A percentile compares a stretch with the other conserved stretches of the same genome.
phyloP scores from a whole-genome alignment of 140 eudicot genomes.

The Erigeron philadelphicus region DNA sequence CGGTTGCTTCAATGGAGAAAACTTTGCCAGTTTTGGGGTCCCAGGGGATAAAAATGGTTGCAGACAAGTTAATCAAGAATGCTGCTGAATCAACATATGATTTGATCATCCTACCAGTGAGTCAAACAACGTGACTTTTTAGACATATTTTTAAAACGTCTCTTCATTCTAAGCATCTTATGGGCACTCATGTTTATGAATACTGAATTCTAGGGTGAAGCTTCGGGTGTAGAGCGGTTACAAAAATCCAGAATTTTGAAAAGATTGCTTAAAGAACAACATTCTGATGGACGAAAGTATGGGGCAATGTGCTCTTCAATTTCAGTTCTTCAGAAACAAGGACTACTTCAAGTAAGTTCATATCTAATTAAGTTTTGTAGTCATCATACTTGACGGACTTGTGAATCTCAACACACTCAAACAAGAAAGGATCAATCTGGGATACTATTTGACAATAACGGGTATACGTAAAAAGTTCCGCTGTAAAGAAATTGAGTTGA shows the following conservation, averaged over 20 bases:
- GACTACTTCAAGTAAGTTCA: conserved; percentile 64
- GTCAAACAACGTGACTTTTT: conserved; percentile 22
- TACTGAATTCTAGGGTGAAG: conserved; percentile 57
- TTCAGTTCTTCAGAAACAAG: conserved; percentile 55
- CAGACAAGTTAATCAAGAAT: conserved; percentile 53
- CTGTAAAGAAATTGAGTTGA: not conserved
- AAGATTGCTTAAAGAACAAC: conserved; percentile 81
- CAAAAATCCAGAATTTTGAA: conserved; percentile 66
- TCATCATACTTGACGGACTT: too few species aligned
- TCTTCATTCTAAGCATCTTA: conserved; percentile 2
- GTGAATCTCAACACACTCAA: not conserved
- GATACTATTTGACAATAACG: not conserved
- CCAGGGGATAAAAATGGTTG: conserved; percentile 57
- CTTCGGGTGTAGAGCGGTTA: conserved; percentile 52
- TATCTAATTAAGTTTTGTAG: not conserved
- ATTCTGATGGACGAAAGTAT: conserved; percentile 49
- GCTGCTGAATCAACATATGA: conserved; percentile 64
- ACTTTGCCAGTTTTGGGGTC: conserved; percentile 52
- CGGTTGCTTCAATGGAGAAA: conserved; percentile 72
- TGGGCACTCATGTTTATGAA: not conserved
- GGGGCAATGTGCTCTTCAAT: conserved; percentile 68
- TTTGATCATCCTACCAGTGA: conserved; percentile 81
- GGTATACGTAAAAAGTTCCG: not conserved
- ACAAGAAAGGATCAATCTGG: not conserved
- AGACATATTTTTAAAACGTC: not conserved